Base-by-base conservation (phyloP, 805 yeast genomes). In the Metschnikowia kunwiensis region DNA sequence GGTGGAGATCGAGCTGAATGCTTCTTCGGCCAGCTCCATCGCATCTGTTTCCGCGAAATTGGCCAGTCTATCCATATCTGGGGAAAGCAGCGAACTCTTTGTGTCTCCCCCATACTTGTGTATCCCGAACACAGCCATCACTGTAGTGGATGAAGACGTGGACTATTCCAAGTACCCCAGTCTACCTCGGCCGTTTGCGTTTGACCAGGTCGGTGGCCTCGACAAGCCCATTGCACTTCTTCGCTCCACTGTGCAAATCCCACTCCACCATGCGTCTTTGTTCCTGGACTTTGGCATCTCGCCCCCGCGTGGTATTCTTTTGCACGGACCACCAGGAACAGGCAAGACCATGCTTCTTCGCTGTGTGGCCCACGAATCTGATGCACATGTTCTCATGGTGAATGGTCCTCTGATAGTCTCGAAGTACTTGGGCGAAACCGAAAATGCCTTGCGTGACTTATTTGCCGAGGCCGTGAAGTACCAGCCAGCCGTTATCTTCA, bases 251-350 rank as follows among this genome's bases (percentile, higher is more conserved):
- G 77, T 89, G 7, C 84, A 84, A 36, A 67, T 91, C 2, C 97
- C 99, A 0, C 68, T 93, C 17, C 78, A 80, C 42, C 77, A 77
- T 38, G 95, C 97, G 0, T 71, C 74, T 5, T 60, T 87, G 21
- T 91, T 89, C 51, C 70, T 80, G 6, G 78, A 84, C 36, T 93
- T 91, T 64, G 88, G 91, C n/a, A 82, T 88, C 13, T 72, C 82
- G 7, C 97, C 98, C 7, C 96, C 96, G 10, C 70, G 96, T 39
- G 98, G 98, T 23, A 78, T 91, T n/a, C 63, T 91, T 11, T 61
- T 91, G 9, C 95, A 91, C 62, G 98, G 98, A 0, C 95, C 97
- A 3, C 93, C 97, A 2, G 98, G 98, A 3, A 91, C 97, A 0
- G 98, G 98, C 34, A 91, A 91, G 57, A 85, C 97, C 1, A 77